A percentile compares a stretch with the other conserved stretches of the same genome.
These are phyloP conservation scores for Annulohypoxylon nitens DNA, from an alignment of 495 filamentous ascomycete genomes.

Conservation along the genomic window DNA sequence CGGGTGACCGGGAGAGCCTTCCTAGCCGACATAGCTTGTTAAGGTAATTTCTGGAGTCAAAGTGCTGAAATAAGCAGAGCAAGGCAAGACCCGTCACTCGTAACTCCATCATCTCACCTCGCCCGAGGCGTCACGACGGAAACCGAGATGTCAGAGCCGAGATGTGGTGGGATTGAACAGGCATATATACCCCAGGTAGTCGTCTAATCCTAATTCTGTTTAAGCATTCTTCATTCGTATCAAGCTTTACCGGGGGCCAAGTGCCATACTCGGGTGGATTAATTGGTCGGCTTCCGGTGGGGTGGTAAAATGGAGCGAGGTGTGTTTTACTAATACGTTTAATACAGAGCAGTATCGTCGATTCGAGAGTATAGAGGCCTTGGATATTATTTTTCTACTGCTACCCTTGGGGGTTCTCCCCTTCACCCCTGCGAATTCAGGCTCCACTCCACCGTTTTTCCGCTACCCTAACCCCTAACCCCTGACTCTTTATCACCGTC, in stretches of 20 bases:
- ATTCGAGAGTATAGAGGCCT: not conserved
- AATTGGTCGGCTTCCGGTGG: not conserved
- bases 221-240: constrained; percentile 5
- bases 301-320: not conserved
- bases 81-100: not conserved
- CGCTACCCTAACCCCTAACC: not conserved
- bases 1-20: not conserved
- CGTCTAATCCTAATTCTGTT: constrained; percentile 28
- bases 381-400: not conserved
- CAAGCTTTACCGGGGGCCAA: constrained; percentile 3
- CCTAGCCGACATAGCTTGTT: not conserved
- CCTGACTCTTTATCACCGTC: not conserved
- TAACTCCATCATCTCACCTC: constrained; percentile 8
- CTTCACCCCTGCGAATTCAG: not conserved
- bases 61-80: not conserved
- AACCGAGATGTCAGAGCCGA: constrained; percentile 31
- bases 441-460: not conserved
- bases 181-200: constrained; percentile 33
- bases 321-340: constrained; percentile 1
- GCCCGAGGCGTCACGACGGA: constrained; percentile 30
- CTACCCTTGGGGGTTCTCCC: not conserved
- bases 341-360: not conserved
- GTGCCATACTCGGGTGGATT: constrained; percentile 6
- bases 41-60: not conserved
- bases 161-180: constrained; percentile 21